Evolutionary conservation across 352 stramenopile species (phyloP).

Genomic region (Stephanocyclus meneghinianus): DNA sequence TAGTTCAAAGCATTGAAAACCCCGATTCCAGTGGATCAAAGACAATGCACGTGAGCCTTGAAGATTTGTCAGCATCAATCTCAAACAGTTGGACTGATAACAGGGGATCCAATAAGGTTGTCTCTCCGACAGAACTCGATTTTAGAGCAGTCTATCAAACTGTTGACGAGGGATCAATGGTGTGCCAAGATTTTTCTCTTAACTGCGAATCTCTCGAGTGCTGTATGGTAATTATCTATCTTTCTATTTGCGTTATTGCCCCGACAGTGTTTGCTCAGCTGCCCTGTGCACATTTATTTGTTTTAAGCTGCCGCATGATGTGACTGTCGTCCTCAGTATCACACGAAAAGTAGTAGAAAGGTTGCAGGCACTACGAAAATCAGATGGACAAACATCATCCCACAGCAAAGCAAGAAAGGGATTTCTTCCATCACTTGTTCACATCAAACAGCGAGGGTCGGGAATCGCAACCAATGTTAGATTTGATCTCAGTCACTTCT

Average conservation of each 20-base stretch:
- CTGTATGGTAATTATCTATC: constrained; percentile 18
- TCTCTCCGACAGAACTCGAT: constrained; percentile 43
- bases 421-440: constrained; percentile 40
- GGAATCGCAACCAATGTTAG: constrained; percentile 73
- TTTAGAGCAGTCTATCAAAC: constrained; percentile 70
- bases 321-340: constrained; percentile 65
- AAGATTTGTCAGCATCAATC: constrained; percentile 67
- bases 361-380: constrained; percentile 32
- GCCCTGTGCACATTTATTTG: background rate
- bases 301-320: constrained; percentile 65
- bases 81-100: constrained; percentile 35
- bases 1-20: constrained; percentile 81
- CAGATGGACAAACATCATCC: constrained; percentile 8
- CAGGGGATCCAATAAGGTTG: background rate
- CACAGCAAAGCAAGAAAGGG: background rate
- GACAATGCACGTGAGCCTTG: constrained; percentile 72
- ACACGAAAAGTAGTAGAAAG: constrained; percentile 61
- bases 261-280: background rate
- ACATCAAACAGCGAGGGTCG: constrained; percentile 67
- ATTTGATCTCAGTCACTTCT: constrained; percentile 63
- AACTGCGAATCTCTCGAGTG: constrained; percentile 69
- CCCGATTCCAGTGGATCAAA: constrained; percentile 63
- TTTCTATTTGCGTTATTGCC: background rate
- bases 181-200: constrained; percentile 74
- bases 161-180: constrained; percentile 60